Percentiles rank a stretch among this genome's conserved stretches.
These are phyloP conservation scores for Oxyria digyna DNA, from an alignment of 148 eudicot species.

Conservation along the genomic window DNA sequence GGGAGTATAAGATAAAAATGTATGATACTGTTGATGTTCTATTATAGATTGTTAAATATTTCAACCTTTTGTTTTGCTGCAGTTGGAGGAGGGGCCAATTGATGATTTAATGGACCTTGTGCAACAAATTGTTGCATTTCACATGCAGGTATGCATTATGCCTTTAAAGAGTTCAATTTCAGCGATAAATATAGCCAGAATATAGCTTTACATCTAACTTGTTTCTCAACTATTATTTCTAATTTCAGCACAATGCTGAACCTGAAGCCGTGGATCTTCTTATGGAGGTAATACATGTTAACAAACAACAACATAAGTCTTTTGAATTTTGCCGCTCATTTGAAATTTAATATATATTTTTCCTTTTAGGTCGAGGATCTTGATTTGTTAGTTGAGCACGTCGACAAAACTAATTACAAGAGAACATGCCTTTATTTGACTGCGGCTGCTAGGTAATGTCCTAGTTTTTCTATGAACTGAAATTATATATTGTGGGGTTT, in stretches of 20 bases:
- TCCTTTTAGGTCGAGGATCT: conserved; percentile 70
- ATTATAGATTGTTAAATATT: background rate
- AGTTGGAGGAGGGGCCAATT: conserved; percentile 51
- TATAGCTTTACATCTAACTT: background rate
- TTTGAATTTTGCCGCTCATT: conserved; percentile 6
- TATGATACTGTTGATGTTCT: background rate
- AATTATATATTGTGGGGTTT: background rate
- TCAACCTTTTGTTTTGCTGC: conserved; percentile 5
- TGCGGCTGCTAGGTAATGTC: conserved; percentile 61
- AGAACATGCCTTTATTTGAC: conserved; percentile 81
- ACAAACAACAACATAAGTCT: background rate
- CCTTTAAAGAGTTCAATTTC: background rate
- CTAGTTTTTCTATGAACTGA: background rate
- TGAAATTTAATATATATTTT: background rate
- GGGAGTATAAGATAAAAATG: background rate
- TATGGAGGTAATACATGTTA: conserved; percentile 64
- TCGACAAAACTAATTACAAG: conserved; percentile 54
- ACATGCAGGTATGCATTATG: conserved; percentile 60
- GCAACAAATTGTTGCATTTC: conserved; percentile 72
- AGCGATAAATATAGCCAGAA: background rate
- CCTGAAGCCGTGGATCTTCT: conserved; percentile 95
- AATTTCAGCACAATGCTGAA: conserved; percentile 90
- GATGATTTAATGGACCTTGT: conserved; percentile 77
- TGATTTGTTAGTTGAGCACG: conserved; percentile 56
- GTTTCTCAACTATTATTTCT: conserved; percentile 7